Conservation (phyloP, 2,329 filamentous ascomycete species). For the Clonostachys chloroleuca region DNA sequence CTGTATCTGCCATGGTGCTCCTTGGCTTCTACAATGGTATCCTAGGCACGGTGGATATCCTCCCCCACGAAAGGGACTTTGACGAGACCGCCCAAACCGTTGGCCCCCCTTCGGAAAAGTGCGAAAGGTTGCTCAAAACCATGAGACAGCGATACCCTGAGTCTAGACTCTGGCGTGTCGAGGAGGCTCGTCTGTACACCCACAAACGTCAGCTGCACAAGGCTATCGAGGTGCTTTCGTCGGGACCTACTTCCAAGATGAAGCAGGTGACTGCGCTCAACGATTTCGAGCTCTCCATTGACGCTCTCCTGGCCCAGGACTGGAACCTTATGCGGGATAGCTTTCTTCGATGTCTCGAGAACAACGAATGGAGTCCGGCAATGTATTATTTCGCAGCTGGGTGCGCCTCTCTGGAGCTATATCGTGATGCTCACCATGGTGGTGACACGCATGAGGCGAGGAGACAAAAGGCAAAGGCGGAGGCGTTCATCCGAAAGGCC, state of each 20-base stretch:
- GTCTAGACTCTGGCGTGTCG: slow-evolving; percentile 80
- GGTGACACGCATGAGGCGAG: slow-evolving; percentile 38
- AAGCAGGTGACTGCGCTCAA: slow-evolving; percentile 84
- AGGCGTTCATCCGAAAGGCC: slow-evolving; percentile 66
- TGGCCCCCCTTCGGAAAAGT: slow-evolving; percentile 68
- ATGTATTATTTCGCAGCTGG: slow-evolving; percentile 89
- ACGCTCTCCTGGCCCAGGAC: slow-evolving; percentile 73
- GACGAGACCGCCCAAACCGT: slow-evolving; percentile 53
- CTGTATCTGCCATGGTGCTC: slow-evolving; percentile 75
- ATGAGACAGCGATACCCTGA: slow-evolving; percentile 79
- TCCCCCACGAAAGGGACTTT: slow-evolving; percentile 56
- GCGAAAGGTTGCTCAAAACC: slow-evolving; percentile 60
- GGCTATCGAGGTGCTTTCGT: slow-evolving; percentile 63
- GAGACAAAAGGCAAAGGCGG: slow-evolving; percentile 58
- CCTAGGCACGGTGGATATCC: slow-evolving; percentile 82
- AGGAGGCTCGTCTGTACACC: slow-evolving; percentile 76
- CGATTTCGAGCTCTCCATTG: slow-evolving; percentile 78
- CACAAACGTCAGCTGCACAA: slow-evolving; percentile 61
- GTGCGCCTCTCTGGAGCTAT: slow-evolving; percentile 73
- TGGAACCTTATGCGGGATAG: slow-evolving; percentile 70
- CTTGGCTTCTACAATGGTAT: slow-evolving; percentile 87
- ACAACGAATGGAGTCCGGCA: slow-evolving; percentile 88
- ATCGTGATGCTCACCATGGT: slow-evolving; percentile 51
- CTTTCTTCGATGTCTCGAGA: slow-evolving; percentile 70
- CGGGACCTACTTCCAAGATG: slow-evolving; percentile 63